A percentile compares a stretch with the other conserved stretches of the same genome.
These are phyloP conservation scores for Rhododendron vialii DNA, from an alignment of 148 eudicot species.

Conservation along the genomic window DNA sequence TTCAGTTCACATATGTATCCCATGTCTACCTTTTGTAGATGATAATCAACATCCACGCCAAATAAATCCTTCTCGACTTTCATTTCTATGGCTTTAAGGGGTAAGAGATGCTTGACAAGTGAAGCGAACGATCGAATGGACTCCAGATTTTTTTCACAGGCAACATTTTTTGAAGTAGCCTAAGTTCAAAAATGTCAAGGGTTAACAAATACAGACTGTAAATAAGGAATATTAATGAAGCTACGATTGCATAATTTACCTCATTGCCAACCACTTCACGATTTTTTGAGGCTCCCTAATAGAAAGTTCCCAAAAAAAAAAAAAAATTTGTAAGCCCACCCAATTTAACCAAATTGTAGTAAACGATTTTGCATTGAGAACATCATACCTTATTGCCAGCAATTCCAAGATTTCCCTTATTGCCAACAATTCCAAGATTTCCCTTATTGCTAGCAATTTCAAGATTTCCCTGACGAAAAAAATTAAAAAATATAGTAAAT, in stretches of 20 bases:
- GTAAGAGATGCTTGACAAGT: neutral
- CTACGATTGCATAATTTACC: neutral
- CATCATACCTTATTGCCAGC: neutral
- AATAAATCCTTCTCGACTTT: neutral
- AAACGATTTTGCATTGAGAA: neutral
- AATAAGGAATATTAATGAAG: neutral
- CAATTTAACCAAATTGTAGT: neutral
- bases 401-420: too few relatives aligned
- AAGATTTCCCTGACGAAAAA: too few relatives aligned
- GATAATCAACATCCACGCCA: neutral
- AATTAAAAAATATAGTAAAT: neutral
- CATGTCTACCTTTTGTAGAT: neutral
- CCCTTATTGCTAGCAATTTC: too few relatives aligned
- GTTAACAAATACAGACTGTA: neutral
- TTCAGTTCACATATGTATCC: neutral
- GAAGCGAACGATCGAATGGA: neutral
- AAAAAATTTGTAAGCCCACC: neutral
- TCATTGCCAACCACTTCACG: neutral
- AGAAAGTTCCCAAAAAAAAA: neutral
- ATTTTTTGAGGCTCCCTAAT: neutral
- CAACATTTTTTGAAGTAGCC: neutral
- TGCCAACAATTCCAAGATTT: too few relatives aligned
- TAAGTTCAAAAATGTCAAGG: neutral
- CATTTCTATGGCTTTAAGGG: neutral
- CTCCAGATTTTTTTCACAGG: neutral